Evolutionary conservation across 2,329 filamentous ascomycete species (phyloP).

Genomic region (Epichloe hybrida): DNA sequence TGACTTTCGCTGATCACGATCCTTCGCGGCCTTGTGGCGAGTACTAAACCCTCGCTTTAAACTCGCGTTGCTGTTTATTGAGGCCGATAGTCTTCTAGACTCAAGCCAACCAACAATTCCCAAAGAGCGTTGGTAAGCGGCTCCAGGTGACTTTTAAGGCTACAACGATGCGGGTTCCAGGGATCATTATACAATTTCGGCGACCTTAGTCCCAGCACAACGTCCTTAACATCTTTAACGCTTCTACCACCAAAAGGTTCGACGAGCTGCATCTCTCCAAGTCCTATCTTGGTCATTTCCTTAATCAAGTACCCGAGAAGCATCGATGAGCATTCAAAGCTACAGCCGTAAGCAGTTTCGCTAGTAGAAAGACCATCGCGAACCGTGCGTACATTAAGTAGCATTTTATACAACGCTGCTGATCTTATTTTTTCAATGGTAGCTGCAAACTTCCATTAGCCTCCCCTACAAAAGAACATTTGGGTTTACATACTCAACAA

Average conservation of each 20-base stretch:
- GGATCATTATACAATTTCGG: too few relatives aligned
- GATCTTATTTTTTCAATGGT: not conserved
- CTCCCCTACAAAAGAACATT: not conserved
- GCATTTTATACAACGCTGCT: not conserved
- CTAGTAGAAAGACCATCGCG: not conserved
- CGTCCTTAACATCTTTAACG: not conserved
- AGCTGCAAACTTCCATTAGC: not conserved
- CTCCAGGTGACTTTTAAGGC: not conserved
- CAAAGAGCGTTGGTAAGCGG: not conserved
- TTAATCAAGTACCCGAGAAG: not conserved
- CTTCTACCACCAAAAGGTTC: not conserved
- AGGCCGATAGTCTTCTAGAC: not conserved
- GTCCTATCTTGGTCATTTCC: not conserved
- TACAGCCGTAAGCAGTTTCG: not conserved
- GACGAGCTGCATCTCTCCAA: not conserved
- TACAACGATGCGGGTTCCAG: not conserved
- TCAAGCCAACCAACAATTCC: accelerated
- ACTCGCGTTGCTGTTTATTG: too few relatives aligned
- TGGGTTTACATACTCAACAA: not conserved
- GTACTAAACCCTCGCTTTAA: too few relatives aligned
- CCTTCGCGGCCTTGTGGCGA: too few relatives aligned
- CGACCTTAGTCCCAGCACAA: not conserved
- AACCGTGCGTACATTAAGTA: not conserved
- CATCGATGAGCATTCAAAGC: not conserved
- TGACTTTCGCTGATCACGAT: too few relatives aligned